phyloP scores from a whole-genome alignment of 768 basidiomycete genomes.

The Gymnopilus dilepis region DNA sequence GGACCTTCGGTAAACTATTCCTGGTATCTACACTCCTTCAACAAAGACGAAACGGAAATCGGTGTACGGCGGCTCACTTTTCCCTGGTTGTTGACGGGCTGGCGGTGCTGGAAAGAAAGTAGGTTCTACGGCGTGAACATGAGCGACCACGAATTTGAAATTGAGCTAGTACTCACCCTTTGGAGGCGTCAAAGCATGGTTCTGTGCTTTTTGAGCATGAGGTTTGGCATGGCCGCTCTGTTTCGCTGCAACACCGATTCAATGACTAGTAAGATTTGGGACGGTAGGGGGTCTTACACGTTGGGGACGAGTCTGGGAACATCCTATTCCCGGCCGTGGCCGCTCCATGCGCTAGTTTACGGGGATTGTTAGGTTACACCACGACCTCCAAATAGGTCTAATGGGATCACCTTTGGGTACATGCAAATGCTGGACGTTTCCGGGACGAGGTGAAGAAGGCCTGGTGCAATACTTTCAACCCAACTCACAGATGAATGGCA shows the following conservation, averaged over 20 bases:
- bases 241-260: constrained; percentile 20
- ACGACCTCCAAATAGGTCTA: constrained; percentile 17
- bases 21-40: constrained; percentile 17
- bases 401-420: constrained; percentile 8
- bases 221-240: constrained; percentile 17
- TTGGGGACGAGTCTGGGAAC: constrained; percentile 19
- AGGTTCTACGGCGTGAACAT: constrained; percentile 13
- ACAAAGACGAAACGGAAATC: constrained; percentile 16
- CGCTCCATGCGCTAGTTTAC: constrained; percentile 20
- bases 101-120: constrained; percentile 16
- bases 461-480: constrained; percentile 18
- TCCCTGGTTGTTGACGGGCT: constrained; percentile 18
- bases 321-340: constrained; percentile 19
- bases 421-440: constrained; percentile 14
- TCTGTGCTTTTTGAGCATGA: constrained; percentile 19
- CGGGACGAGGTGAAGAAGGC: constrained; percentile 18
- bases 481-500: constrained; percentile 15
- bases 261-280: constrained; percentile 16
- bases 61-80: constrained; percentile 19
- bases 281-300: constrained; percentile 18
- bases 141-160: constrained; percentile 15
- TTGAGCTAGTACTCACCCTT: constrained; percentile 18
- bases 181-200: constrained; percentile 18
- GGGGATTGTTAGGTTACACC: constrained; percentile 15
- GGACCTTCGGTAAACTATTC: constrained; percentile 19